Percentiles rank a stretch among this genome's conserved stretches.
Conservation (phyloP, 2,329 filamentous ascomycete genomes). For the Teratosphaeriaceae sp. region DNA sequence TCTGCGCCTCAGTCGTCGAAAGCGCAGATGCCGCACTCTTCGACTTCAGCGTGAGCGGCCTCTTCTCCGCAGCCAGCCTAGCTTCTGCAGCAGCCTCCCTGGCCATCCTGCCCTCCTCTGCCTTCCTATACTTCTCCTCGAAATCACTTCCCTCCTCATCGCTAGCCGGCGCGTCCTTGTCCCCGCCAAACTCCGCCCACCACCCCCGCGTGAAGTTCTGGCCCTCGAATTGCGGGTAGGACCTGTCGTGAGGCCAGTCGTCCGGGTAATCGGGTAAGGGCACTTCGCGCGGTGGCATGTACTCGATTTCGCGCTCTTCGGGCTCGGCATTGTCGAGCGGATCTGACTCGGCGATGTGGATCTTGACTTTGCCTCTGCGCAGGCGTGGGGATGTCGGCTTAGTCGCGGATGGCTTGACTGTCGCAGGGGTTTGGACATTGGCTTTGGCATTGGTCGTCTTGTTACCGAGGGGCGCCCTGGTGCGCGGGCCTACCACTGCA, state of each 20-base stretch:
- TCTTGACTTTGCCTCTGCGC: constrained; percentile 49
- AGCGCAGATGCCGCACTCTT: constrained; percentile 43
- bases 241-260: constrained; percentile 21
- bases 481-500: constrained; percentile 58
- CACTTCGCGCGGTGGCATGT: constrained; percentile 69
- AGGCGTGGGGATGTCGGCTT: constrained; percentile 55
- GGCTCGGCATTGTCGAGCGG: constrained; percentile 35
- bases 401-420: constrained; percentile 38
- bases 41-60: constrained; percentile 48
- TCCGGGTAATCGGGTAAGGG: constrained; percentile 31
- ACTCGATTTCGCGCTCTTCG: constrained; percentile 74
- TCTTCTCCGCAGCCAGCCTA: constrained; percentile 7
- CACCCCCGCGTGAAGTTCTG: constrained; percentile 48
- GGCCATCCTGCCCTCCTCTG: constrained; percentile 16
- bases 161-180: constrained; percentile 58
- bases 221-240: constrained; percentile 39
- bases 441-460: constrained; percentile 96
- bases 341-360: constrained; percentile 52
- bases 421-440: constrained; percentile 56
- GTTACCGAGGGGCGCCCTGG: constrained; percentile 76
- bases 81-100: constrained; percentile 15
- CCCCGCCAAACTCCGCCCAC: constrained; percentile 42
- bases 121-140: constrained; percentile 46
- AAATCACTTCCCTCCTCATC: constrained; percentile 56
- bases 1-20: constrained; percentile 28